phyloP scores from a whole-genome alignment of 805 yeast species.

The Saccharomycopsis malanga region DNA sequence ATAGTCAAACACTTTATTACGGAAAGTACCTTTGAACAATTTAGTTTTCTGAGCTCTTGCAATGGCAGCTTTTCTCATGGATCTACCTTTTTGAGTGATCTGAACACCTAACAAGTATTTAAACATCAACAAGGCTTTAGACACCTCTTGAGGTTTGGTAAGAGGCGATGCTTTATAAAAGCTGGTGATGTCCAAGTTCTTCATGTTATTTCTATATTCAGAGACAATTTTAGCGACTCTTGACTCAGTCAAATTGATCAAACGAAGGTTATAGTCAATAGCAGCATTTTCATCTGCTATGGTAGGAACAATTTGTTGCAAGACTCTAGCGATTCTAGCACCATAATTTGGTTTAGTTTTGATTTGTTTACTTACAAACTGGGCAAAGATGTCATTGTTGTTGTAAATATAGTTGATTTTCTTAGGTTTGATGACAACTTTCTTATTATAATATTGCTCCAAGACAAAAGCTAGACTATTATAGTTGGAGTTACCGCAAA shows the following conservation, averaged over 20 bases:
- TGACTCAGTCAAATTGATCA: constrained; percentile 2
- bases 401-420: constrained; percentile 15
- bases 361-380: constrained; percentile 8
- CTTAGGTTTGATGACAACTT: constrained; percentile 14
- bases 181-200: constrained; percentile 12
- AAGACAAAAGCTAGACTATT: constrained; percentile 7
- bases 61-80: constrained; percentile 14
- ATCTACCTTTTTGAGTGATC: constrained; percentile 15
- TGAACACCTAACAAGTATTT: constrained; percentile 17
- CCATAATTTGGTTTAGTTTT: constrained; percentile 4
- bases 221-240: constrained; percentile 1
- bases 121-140: constrained; percentile 17
- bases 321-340: constrained; percentile 5
- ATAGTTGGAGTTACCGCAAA: constrained; percentile 4
- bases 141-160: neutral
- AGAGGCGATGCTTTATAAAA: constrained; percentile 5
- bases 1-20: constrained; percentile 15
- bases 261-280: constrained; percentile 13
- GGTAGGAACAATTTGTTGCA: constrained; percentile 9
- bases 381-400: constrained; percentile 15
- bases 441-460: constrained; percentile 15
- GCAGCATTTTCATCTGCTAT: constrained; percentile 17
- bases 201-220: constrained; percentile 6
- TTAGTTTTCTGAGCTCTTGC: constrained; percentile 15
- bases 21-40: constrained; percentile 17